These are phyloP conservation scores for Phycomyces blakesleeanus DNA, from an alignment of 192 early-diverging fungal species.

Conservation along the genomic window DNA sequence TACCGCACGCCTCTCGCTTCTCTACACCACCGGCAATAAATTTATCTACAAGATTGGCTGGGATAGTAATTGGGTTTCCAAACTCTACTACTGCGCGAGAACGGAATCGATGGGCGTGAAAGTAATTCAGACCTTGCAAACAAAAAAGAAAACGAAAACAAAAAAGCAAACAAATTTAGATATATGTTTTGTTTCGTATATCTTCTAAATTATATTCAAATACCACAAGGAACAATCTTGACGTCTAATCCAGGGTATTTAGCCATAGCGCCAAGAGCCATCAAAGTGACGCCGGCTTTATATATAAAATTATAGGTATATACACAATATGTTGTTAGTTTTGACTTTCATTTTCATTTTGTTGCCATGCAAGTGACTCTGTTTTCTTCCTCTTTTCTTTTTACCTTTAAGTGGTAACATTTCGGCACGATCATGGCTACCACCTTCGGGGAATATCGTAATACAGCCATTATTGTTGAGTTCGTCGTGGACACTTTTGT, in stretches of 20 bases:
- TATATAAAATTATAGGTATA: neutral
- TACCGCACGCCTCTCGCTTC: constrained; percentile 77
- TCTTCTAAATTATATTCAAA: neutral
- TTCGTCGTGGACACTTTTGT: constrained; percentile 75
- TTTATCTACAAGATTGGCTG: constrained; percentile 73
- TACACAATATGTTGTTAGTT: no score
- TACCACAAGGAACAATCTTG: constrained; percentile 85
- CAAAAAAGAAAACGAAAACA: neutral
- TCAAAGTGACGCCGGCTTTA: constrained; percentile 71
- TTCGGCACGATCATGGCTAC: constrained; percentile 94
- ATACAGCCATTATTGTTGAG: constrained; percentile 74
- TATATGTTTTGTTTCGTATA: no score
- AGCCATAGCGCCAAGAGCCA: constrained; percentile 88
- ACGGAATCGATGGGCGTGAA: constrained; percentile 92
- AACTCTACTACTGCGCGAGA: constrained; percentile 97
- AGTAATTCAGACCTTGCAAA: constrained; percentile 82
- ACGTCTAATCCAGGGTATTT: constrained; percentile 81
- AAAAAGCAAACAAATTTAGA: no score
- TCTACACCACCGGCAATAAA: constrained; percentile 79
- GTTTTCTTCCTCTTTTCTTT: neutral
- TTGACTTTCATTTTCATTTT: neutral
- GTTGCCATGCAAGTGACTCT: constrained; percentile 10
- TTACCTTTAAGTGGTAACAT: constrained; percentile 92
- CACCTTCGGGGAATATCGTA: constrained; percentile 98
- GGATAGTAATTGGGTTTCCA: constrained; percentile 83